Evolutionary conservation across 306 rosid genomes (phyloP).

Genomic region (Medicago ruthenica): DNA sequence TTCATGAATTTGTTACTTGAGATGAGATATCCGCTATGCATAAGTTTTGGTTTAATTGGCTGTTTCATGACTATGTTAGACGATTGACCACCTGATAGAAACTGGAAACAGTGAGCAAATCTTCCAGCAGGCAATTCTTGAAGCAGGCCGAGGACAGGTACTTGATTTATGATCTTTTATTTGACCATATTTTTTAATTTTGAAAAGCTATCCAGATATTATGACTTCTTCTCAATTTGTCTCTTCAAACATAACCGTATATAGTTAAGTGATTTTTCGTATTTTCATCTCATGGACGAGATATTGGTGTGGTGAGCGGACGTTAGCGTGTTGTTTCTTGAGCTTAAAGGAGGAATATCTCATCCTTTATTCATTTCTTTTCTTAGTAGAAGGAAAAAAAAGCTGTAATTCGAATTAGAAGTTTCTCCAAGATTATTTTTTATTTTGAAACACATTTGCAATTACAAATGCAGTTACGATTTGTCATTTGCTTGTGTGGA

Average conservation of each 20-base stretch:
- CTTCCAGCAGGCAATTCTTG: slow-evolving; percentile 88
- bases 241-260: neutral
- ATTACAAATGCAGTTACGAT: slow-evolving; percentile 2
- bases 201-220: slow-evolving; percentile 11
- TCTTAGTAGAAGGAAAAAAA: slow-evolving; percentile 13
- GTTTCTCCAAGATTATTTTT: slow-evolving; percentile 12
- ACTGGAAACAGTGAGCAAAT: slow-evolving; percentile 98
- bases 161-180: slow-evolving; percentile 18
- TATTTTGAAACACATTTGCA: slow-evolving; percentile 30
- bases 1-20: slow-evolving; percentile 39
- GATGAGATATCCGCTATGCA: neutral
- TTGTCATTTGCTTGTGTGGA: slow-evolving; percentile 14
- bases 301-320: neutral
- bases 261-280: neutral
- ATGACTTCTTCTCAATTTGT: slow-evolving; percentile 12
- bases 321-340: neutral
- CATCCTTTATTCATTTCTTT: slow-evolving; percentile 18
- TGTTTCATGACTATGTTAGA: slow-evolving; percentile 55
- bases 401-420: neutral
- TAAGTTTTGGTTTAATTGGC: slow-evolving; percentile 46
- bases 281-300: slow-evolving; percentile 19
- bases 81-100: slow-evolving; percentile 89
- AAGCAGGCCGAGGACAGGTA: slow-evolving; percentile 94
- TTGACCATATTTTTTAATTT: neutral
- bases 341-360: slow-evolving; percentile 7